These are phyloP conservation scores for Crassisporium funariophilum DNA, from an alignment of 768 basidiomycete species.

Conservation along the genomic window DNA sequence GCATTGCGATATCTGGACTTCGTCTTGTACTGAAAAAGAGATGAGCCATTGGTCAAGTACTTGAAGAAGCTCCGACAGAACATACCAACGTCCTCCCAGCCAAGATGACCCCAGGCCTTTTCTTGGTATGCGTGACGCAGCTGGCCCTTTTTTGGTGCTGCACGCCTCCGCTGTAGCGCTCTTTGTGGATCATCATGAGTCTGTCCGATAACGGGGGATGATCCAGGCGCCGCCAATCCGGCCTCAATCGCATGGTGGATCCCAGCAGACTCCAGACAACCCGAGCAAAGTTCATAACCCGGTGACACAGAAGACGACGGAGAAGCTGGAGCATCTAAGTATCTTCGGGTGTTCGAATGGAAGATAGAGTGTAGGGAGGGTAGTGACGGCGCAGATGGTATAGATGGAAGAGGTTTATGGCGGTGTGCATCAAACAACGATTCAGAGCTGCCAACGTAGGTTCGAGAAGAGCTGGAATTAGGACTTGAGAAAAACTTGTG, in stretches of 20 bases:
- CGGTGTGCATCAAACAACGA: slow-evolving; percentile 27
- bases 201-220: slow-evolving; percentile 43
- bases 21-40: slow-evolving; percentile 64
- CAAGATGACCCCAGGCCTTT: slow-evolving; percentile 79
- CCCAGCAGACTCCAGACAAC: slow-evolving; percentile 78
- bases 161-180: slow-evolving; percentile 62
- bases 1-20: slow-evolving; percentile 63
- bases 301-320: slow-evolving; percentile 21
- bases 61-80: no score
- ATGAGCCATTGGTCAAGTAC: no score
- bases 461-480: slow-evolving; percentile 39
- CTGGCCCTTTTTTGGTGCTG: slow-evolving; percentile 76
- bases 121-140: slow-evolving; percentile 85
- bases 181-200: slow-evolving; percentile 55
- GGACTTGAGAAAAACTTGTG: slow-evolving; percentile 29
- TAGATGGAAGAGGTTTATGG: slow-evolving; percentile 45
- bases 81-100: slow-evolving; percentile 91
- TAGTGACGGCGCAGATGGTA: slow-evolving; percentile 40
- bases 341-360: slow-evolving; percentile 17
- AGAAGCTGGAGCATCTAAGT: slow-evolving; percentile 16
- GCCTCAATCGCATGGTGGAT: slow-evolving; percentile 75
- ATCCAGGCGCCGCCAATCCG: slow-evolving; percentile 46
- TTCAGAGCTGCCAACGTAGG: slow-evolving; percentile 35
- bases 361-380: slow-evolving; percentile 20
- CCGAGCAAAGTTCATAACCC: slow-evolving; percentile 86